These are phyloP conservation scores for Cadophora gregata DNA, from an alignment of 2,329 filamentous ascomycete species.

Conservation along the genomic window DNA sequence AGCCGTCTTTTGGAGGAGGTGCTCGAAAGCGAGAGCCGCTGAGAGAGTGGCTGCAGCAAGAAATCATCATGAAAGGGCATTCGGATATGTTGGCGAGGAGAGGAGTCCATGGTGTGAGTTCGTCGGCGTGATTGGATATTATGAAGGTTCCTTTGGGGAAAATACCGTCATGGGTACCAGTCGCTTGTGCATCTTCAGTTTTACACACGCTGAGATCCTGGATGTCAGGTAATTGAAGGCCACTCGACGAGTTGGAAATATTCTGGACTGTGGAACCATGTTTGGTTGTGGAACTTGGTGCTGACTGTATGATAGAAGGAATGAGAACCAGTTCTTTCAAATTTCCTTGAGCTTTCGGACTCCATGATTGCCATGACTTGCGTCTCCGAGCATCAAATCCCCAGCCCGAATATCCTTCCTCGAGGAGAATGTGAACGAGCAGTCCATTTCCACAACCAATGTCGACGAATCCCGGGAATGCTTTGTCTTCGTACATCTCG, in stretches of 20 bases:
- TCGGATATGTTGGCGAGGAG: constrained; percentile 78
- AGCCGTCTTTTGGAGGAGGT: constrained; percentile 51
- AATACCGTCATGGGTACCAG: constrained; percentile 60
- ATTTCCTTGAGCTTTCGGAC: constrained; percentile 51
- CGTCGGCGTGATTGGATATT: constrained; percentile 95
- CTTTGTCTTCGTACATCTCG: constrained; percentile 70
- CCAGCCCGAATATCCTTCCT: constrained; percentile 84
- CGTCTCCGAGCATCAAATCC: constrained; percentile 89
- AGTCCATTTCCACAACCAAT: constrained; percentile 96
- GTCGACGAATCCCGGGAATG: constrained; percentile 90
- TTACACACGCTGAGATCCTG: neutral
- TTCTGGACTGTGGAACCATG: neutral
- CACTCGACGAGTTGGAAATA: neutral
- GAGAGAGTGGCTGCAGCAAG: constrained; percentile 91
- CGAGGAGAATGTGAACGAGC: constrained; percentile 79
- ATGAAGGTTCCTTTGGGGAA: constrained; percentile 85
- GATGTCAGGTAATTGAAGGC: constrained; percentile 16
- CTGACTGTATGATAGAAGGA: constrained; percentile 49
- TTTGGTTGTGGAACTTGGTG: neutral
- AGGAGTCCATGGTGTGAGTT: constrained; percentile 95
- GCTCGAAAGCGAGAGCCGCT: constrained; percentile 77
- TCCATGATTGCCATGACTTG: constrained; percentile 84
- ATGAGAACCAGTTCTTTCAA: constrained; percentile 66
- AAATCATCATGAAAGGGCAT: constrained; percentile 89
- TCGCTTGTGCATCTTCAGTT: constrained; percentile 47